Conservation (phyloP, 1,139 yeast species). For the Protomyces inouyei region DNA sequence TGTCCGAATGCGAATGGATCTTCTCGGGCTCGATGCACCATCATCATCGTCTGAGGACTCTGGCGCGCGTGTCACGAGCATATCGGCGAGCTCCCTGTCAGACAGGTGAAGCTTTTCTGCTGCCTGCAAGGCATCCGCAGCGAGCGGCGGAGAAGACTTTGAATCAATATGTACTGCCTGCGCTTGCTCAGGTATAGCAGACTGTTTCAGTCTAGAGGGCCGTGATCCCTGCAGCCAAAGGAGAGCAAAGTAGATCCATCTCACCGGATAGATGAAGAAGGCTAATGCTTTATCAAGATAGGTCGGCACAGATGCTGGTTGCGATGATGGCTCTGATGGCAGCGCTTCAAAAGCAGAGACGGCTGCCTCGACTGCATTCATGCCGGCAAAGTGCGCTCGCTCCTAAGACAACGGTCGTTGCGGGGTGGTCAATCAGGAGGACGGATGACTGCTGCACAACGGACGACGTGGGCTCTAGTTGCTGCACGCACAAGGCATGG, state of each 20-base stretch:
- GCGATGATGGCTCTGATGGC: not conserved
- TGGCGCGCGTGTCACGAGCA: constrained; percentile 4
- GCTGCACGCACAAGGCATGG: too few species aligned
- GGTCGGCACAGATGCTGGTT: not conserved
- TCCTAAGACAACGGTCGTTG: too few species aligned
- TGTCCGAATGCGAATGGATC: constrained; percentile 10
- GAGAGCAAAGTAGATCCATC: not conserved
- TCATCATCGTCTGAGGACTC: not conserved
- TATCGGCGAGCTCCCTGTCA: constrained; percentile 5
- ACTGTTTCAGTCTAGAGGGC: not conserved
- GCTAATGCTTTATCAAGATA: not conserved
- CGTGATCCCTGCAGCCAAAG: not conserved
- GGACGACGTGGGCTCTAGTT: too few species aligned
- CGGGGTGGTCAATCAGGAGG: too few species aligned
- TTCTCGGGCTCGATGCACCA: not conserved
- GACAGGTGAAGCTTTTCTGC: not conserved
- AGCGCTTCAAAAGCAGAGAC: not conserved
- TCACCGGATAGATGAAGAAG: not conserved
- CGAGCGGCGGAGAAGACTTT: not conserved
- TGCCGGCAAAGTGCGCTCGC: not conserved
- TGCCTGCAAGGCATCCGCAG: not conserved
- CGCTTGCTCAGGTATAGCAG: not conserved
- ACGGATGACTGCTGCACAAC: too few species aligned
- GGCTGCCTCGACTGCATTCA: not conserved
- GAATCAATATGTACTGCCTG: not conserved